Evolutionary conservation across 2,329 filamentous ascomycete species (phyloP).

Genomic region (Akanthomyces uredinophilus): DNA sequence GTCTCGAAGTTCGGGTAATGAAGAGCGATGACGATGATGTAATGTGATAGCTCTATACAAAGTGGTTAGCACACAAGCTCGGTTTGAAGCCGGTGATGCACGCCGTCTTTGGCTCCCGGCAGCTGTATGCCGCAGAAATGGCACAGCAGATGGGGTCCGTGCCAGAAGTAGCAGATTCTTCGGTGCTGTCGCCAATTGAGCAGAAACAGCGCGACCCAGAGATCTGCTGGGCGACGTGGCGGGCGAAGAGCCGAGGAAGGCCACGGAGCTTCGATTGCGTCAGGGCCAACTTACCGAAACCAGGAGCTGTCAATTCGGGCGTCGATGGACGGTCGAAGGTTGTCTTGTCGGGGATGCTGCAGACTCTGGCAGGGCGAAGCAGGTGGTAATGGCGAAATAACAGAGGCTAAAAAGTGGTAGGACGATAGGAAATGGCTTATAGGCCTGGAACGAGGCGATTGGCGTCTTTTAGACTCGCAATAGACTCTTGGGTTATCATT

Average conservation of each 20-base stretch:
- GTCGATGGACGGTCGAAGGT: neutral
- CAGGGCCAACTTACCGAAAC: slow-evolving; percentile 14
- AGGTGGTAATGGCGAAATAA: neutral
- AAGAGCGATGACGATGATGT: neutral
- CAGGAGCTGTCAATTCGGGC: slow-evolving; percentile 7
- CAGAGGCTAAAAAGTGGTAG: neutral
- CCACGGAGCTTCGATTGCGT: slow-evolving; percentile 10
- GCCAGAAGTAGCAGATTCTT: neutral
- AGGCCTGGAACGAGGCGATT: slow-evolving; percentile 7
- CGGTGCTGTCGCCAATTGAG: neutral
- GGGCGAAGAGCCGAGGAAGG: neutral
- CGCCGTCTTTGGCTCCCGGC: neutral
- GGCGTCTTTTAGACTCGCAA: slow-evolving; percentile 12
- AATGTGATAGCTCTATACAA: neutral
- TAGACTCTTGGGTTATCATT: slow-evolving; percentile 13
- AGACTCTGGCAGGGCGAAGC: neutral
- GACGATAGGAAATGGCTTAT: neutral
- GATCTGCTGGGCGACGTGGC: neutral
- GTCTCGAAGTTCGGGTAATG: neutral
- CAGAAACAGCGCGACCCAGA: slow-evolving; percentile 1
- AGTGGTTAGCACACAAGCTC: slow-evolving; percentile 1
- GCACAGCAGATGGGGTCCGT: neutral
- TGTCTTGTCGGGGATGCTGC: neutral
- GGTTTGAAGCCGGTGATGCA: neutral
- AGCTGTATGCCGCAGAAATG: neutral